A percentile compares a stretch with the other conserved stretches of the same genome.
phyloP scores from a whole-genome alignment of 1,139 yeast species.

The Pneumocystis canis region DNA sequence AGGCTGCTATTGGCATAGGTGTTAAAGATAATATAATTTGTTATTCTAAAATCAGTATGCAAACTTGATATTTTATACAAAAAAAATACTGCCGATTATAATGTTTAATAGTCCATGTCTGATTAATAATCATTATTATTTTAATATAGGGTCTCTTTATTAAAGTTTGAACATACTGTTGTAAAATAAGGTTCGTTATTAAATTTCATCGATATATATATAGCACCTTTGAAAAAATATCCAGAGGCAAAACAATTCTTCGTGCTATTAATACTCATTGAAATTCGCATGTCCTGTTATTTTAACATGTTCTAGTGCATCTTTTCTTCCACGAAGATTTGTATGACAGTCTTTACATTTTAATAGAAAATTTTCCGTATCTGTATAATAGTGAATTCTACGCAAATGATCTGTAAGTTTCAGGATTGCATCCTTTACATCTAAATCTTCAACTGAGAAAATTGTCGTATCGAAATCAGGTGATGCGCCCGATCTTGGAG shows the following conservation, averaged over 20 bases:
- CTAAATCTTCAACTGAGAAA: conserved; percentile 25
- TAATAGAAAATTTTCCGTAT: conserved; percentile 46
- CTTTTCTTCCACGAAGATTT: conserved; percentile 47
- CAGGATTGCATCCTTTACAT: conserved; percentile 29
- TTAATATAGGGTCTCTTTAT: conserved; percentile 46
- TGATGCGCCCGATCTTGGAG: conserved; percentile 22
- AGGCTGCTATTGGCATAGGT: conserved; percentile 76
- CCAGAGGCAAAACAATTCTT: conserved; percentile 49
- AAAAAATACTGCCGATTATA: neutral
- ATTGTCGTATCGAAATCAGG: conserved; percentile 30
- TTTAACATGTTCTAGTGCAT: conserved; percentile 53
- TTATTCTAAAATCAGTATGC: neutral
- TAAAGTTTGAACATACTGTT: conserved; percentile 21
- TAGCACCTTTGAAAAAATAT: conserved; percentile 43
- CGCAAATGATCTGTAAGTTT: conserved; percentile 36
- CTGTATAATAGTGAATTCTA: conserved; percentile 46
- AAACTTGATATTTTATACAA: neutral
- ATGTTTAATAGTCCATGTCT: neutral
- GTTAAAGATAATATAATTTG: conserved; percentile 30
- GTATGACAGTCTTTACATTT: conserved; percentile 45
- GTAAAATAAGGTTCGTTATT: neutral
- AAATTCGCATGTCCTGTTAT: conserved; percentile 48
- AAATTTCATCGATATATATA: conserved; percentile 10
- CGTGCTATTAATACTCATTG: conserved; percentile 47
- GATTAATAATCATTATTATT: conserved; percentile 25